phyloP scores from a whole-genome alignment of 805 yeast genomes.

The Candida railenensis region DNA sequence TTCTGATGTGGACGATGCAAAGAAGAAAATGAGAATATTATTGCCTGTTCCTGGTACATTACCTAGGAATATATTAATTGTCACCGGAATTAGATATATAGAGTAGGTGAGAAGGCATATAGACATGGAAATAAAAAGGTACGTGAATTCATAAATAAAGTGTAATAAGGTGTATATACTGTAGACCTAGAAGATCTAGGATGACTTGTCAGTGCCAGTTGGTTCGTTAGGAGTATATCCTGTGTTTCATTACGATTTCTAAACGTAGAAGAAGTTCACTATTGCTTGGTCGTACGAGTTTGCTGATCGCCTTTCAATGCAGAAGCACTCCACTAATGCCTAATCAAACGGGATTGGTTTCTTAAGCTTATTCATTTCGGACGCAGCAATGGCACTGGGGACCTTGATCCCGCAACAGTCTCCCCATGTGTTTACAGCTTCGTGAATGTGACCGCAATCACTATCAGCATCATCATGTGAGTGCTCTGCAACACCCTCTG shows the following conservation, averaged over 20 bases:
- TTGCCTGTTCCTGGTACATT: constrained; percentile 86
- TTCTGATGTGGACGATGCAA: constrained; percentile 71
- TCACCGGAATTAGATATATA: constrained; percentile 78
- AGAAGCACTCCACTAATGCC: too few species aligned
- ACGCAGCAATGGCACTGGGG: constrained; percentile 94
- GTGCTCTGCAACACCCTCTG: constrained; percentile 56
- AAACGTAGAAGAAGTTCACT: too few species aligned
- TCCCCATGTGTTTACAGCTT: constrained; percentile 68
- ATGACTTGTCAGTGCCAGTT: too few species aligned
- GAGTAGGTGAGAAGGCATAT: constrained; percentile 58
- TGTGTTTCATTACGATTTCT: too few species aligned
- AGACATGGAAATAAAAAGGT: too few species aligned
- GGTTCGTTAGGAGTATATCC: too few species aligned
- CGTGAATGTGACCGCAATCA: constrained; percentile 16
- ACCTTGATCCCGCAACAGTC: constrained; percentile 97
- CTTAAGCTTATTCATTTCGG: constrained; percentile 39
- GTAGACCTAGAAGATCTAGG: too few species aligned
- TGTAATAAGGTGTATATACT: too few species aligned
- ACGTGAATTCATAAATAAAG: too few species aligned
- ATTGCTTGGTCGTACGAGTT: too few species aligned
- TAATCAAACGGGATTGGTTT: constrained; percentile 68
- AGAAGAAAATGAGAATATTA: constrained; percentile 64
- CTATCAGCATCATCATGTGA: constrained; percentile 22
- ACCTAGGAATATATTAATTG: constrained; percentile 70
- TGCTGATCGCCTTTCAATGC: too few species aligned